A percentile compares a stretch with the other conserved stretches of the same genome.
Evolutionary conservation across 2,329 filamentous ascomycete genomes (phyloP).

Genomic region (Pestalotiopsis sp.): DNA sequence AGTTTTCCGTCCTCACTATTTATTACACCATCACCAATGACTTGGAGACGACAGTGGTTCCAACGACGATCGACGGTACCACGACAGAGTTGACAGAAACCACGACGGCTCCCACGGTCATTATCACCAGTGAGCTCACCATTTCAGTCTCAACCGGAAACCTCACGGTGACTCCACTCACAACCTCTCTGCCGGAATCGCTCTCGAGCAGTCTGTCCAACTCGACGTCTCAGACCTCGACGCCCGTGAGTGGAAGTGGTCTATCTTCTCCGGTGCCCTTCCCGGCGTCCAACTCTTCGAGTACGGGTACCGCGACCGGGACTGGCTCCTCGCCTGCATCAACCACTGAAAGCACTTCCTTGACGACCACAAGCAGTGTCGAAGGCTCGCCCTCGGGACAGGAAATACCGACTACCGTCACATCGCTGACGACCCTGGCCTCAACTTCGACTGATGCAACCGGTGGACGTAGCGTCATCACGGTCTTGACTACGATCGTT

Average conservation of each 20-base stretch:
- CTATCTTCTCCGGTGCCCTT: neutral
- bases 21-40: conserved; percentile 7
- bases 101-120: neutral
- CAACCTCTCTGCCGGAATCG: neutral
- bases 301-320: neutral
- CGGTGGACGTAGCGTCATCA: neutral
- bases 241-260: neutral
- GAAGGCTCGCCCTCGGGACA: neutral
- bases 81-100: neutral
- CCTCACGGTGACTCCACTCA: neutral
- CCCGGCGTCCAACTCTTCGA: neutral
- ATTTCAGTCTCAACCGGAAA: neutral
- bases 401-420: neutral
- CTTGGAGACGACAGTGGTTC: conserved; percentile 7
- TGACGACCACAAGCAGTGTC: neutral
- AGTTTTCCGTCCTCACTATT: neutral
- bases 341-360: neutral
- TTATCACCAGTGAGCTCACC: neutral
- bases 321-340: neutral
- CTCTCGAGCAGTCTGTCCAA: neutral
- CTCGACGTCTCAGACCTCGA: neutral
- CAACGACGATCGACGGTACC: neutral
- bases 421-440: conserved; percentile 11
- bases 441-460: neutral
- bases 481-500: neutral